These are phyloP conservation scores for Phytopythium sindhum DNA, from an alignment of 352 stramenopile genomes.

Conservation along the genomic window DNA sequence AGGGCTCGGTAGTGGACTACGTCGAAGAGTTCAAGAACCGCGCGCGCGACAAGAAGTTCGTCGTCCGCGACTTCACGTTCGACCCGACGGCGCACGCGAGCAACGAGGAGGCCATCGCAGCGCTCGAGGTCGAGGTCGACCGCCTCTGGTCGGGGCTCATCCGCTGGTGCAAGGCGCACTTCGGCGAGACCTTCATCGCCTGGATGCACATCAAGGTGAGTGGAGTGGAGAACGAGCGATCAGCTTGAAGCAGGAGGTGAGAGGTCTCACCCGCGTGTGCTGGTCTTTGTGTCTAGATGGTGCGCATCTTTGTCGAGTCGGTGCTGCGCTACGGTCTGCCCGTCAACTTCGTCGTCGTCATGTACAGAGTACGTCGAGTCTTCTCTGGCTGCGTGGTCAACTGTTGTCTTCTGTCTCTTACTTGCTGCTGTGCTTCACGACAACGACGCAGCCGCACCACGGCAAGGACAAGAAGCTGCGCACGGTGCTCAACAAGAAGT, in stretches of 20 bases:
- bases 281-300: conserved; percentile 39
- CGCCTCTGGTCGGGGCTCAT: conserved; percentile 93
- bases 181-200: conserved; percentile 96
- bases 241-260: background rate
- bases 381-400: background rate
- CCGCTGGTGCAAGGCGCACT: conserved; percentile 98
- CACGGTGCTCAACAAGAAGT: conserved; percentile 77
- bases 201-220: conserved; percentile 98
- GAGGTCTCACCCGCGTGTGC: background rate
- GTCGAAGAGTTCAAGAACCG: conserved; percentile 92
- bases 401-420: background rate
- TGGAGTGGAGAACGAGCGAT: background rate
- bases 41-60: conserved; percentile 93
- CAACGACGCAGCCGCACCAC: conserved; percentile 45
- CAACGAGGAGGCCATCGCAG: conserved; percentile 85
- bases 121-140: conserved; percentile 90
- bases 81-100: conserved; percentile 86
- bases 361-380: conserved; percentile 65
- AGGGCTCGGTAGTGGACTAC: conserved; percentile 93
- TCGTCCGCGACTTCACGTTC: conserved; percentile 91
- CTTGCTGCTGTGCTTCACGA: conserved; percentile 1
- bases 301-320: conserved; percentile 97
- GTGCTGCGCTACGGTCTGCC: conserved; percentile 97
- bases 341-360: conserved; percentile 92
- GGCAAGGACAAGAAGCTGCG: conserved; percentile 86